These are phyloP conservation scores for Musa troglodytarum DNA, from an alignment of 176 grass and related monocot genomes.

Conservation along the genomic window DNA sequence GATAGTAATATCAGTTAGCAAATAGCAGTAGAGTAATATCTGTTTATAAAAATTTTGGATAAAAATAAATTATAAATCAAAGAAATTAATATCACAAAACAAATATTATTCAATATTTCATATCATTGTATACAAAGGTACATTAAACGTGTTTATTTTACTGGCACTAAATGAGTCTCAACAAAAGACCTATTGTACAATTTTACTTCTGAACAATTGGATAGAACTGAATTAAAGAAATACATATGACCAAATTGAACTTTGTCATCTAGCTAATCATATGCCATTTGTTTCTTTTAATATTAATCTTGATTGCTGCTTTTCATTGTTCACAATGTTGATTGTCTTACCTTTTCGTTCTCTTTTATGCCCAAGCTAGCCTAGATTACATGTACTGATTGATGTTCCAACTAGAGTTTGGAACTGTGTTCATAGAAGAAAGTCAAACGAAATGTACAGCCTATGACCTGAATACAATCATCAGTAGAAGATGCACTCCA, in stretches of 20 bases:
- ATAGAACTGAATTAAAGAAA: background rate
- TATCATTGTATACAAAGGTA: too few species aligned
- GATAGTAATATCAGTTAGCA: too few species aligned
- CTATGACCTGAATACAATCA: conserved; percentile 68
- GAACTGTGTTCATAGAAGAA: background rate
- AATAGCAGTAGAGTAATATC: too few species aligned
- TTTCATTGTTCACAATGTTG: background rate
- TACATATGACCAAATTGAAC: background rate
- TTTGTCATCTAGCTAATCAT: background rate
- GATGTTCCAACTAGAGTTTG: background rate
- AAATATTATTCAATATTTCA: too few species aligned
- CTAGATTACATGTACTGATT: background rate
- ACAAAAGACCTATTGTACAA: too few species aligned
- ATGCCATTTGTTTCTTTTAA: background rate
- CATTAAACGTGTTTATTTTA: background rate
- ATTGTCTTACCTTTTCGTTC: background rate
- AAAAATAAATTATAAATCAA: too few species aligned
- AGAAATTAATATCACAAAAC: too few species aligned
- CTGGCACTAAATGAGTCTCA: too few species aligned
- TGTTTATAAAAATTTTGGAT: too few species aligned
- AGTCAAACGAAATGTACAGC: background rate
- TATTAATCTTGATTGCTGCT: background rate
- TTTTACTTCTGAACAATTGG: background rate
- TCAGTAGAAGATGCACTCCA: conserved; percentile 60
- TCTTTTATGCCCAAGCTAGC: background rate